Percentiles rank a stretch among this genome's conserved stretches.
phyloP scores from a whole-genome alignment of 495 filamentous ascomycete species.

The Xylaria bambusicola region DNA sequence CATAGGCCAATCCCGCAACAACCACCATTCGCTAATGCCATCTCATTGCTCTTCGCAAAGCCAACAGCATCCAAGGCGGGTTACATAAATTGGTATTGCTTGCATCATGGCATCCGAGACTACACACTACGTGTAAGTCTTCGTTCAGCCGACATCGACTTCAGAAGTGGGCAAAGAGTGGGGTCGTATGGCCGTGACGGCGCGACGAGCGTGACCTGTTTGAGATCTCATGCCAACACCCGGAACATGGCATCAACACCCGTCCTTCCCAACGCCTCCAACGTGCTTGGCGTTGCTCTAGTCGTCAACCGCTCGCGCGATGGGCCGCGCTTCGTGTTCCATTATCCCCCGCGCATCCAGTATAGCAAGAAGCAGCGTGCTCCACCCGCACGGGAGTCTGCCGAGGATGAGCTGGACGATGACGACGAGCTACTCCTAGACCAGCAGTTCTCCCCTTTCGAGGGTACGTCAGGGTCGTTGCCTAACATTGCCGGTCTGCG shows the following conservation, averaged over 20 bases:
- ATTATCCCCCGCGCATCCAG: constrained; percentile 67
- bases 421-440: constrained; percentile 45
- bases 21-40: no score
- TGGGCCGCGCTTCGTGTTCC: constrained; percentile 85
- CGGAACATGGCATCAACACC: constrained; percentile 46
- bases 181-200: no score
- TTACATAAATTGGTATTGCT: no score
- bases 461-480: constrained; percentile 36
- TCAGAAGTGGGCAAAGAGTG: no score
- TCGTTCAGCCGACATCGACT: no score
- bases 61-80: no score
- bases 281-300: constrained; percentile 73
- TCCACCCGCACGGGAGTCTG: constrained; percentile 27
- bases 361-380: constrained; percentile 26
- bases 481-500: constrained; percentile 41
- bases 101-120: no score
- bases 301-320: constrained; percentile 79
- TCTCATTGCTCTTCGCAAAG: no score
- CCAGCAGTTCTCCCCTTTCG: constrained; percentile 31
- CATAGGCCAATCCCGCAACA: no score
- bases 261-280: constrained; percentile 49
- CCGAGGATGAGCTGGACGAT: constrained; percentile 43
- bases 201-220: constrained; percentile 9
- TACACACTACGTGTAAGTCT: no score
- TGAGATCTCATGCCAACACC: background rate